These are phyloP conservation scores for Barbatosphaeria neglecta DNA, from an alignment of 495 filamentous ascomycete genomes.

Conservation along the genomic window DNA sequence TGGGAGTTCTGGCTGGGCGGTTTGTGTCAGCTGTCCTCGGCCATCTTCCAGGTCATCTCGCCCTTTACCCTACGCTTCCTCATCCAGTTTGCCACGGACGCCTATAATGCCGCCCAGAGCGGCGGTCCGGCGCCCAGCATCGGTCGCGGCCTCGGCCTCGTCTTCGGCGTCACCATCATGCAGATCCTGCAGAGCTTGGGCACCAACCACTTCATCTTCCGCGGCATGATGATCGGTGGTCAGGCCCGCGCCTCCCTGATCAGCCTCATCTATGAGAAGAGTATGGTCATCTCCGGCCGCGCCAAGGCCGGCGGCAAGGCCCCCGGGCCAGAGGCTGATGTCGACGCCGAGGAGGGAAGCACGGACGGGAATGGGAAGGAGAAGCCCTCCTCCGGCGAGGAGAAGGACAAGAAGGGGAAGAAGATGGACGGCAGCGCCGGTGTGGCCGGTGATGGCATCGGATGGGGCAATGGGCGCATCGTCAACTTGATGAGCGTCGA, in stretches of 20 bases:
- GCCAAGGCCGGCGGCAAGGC: constrained; percentile 56
- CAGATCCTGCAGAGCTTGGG: constrained; percentile 60
- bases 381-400: constrained; percentile 11
- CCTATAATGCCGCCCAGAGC: constrained; percentile 48
- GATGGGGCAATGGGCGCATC: constrained; percentile 85
- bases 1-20: constrained; percentile 78
- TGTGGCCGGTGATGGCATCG: constrained; percentile 54
- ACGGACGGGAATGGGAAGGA: constrained; percentile 12
- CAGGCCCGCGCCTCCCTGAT: constrained; percentile 66
- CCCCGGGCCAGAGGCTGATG: constrained; percentile 15
- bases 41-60: constrained; percentile 59
- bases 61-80: constrained; percentile 64
- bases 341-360: constrained; percentile 21
- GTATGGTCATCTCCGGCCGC: constrained; percentile 67
- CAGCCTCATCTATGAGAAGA: constrained; percentile 66
- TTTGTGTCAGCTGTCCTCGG: constrained; percentile 58
- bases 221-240: constrained; percentile 68
- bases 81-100: constrained; percentile 68
- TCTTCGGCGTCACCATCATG: constrained; percentile 65
- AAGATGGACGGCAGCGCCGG: constrained; percentile 23
- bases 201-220: constrained; percentile 73
- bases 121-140: constrained; percentile 46
- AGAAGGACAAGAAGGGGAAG: constrained; percentile 20
- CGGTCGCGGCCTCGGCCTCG: constrained; percentile 58
- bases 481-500: constrained; percentile 90